These are phyloP conservation scores for Grammothele lineata DNA, from an alignment of 768 basidiomycete species.

Conservation along the genomic window DNA sequence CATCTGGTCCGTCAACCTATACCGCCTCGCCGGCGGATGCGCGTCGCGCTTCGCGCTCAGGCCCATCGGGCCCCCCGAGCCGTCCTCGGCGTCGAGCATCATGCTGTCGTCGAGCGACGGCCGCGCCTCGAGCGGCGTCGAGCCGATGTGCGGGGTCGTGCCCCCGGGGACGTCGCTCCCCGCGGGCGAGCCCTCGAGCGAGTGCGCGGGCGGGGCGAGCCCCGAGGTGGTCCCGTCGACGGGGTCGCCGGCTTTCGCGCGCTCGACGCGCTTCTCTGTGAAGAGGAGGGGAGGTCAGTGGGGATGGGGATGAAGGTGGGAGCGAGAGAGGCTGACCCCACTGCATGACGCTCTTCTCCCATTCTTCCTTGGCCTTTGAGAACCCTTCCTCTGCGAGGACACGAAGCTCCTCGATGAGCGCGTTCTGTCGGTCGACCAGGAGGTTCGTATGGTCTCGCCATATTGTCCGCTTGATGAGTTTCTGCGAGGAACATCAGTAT, in stretches of 20 bases:
- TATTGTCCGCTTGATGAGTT: slow-evolving; percentile 90
- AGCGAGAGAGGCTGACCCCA: slow-evolving; percentile 52
- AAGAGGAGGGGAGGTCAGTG: not conserved
- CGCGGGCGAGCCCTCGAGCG: slow-evolving; percentile 32
- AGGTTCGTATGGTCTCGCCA: slow-evolving; percentile 68
- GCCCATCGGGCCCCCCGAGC: slow-evolving; percentile 27
- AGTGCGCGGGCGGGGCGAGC: slow-evolving; percentile 25
- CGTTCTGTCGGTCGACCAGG: slow-evolving; percentile 64
- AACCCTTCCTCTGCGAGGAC: slow-evolving; percentile 62
- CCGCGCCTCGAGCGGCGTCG: slow-evolving; percentile 6
- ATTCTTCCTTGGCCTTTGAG: slow-evolving; percentile 67
- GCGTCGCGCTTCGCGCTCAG: slow-evolving; percentile 31
- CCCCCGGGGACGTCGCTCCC: slow-evolving; percentile 18
- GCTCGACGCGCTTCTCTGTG: slow-evolving; percentile 44
- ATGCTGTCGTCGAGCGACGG: slow-evolving; percentile 20
- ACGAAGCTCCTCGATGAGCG: slow-evolving; percentile 59
- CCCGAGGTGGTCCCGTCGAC: slow-evolving; percentile 17
- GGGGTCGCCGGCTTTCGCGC: slow-evolving; percentile 31
- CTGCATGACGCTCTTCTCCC: slow-evolving; percentile 60
- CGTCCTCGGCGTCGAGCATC: slow-evolving; percentile 19
- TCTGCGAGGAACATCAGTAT: no score
- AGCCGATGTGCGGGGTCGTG: slow-evolving; percentile 13
- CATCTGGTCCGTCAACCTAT: slow-evolving; percentile 76
- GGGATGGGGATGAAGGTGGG: not conserved
- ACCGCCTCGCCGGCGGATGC: slow-evolving; percentile 74